These are phyloP conservation scores for Leccinellum luteum DNA, from an alignment of 768 basidiomycete genomes.

Conservation along the genomic window DNA sequence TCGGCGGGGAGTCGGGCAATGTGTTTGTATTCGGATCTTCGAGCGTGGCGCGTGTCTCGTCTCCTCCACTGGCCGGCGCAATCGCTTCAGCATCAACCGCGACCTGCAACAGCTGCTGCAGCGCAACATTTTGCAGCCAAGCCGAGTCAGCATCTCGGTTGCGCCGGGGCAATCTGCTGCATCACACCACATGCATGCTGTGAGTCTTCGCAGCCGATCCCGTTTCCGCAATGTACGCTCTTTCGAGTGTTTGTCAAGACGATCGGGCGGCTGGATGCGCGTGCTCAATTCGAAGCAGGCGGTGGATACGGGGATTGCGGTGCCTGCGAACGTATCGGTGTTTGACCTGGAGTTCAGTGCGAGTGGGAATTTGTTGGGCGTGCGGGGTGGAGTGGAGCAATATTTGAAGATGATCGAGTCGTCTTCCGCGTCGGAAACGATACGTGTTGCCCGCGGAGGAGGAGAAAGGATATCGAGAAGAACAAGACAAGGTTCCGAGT, in stretches of 20 bases:
- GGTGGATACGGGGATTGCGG: constrained; percentile 35
- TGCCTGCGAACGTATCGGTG: constrained; percentile 52
- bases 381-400: constrained; percentile 62
- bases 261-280: constrained; percentile 77
- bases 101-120: constrained; percentile 64
- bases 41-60: constrained; percentile 13
- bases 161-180: constrained; percentile 9
- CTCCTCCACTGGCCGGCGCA: constrained; percentile 43
- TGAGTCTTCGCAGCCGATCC: constrained; percentile 41
- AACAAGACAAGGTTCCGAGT: constrained; percentile 8
- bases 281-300: constrained; percentile 55
- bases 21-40: constrained; percentile 37
- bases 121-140: constrained; percentile 46
- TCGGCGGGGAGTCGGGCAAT: constrained; percentile 35
- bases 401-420: constrained; percentile 59
- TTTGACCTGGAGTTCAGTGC: constrained; percentile 67
- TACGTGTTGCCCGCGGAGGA: neutral
- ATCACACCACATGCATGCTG: constrained; percentile 3
- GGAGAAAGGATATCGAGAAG: neutral
- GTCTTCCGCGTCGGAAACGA: constrained; percentile 13
- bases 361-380: constrained; percentile 56
- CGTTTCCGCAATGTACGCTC: constrained; percentile 63
- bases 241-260: constrained; percentile 74
- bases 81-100: constrained; percentile 56
- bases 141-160: constrained; percentile 34